Evolutionary conservation across 768 basidiomycete genomes (phyloP).

Genomic region (Lentinula boryana): DNA sequence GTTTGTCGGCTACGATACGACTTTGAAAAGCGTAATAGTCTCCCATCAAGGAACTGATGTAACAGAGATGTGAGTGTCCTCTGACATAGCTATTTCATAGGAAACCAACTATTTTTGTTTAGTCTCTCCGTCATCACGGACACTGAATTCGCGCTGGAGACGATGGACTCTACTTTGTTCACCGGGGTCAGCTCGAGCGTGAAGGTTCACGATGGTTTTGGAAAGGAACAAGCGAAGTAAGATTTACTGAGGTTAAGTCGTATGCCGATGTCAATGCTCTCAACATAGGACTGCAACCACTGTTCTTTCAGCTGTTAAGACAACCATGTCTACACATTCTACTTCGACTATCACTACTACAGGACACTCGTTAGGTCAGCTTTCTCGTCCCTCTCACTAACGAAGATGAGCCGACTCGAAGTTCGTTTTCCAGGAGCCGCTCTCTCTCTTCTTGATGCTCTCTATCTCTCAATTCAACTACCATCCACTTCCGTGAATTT

Average conservation of each 20-base stretch:
- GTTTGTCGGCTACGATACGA: conserved; percentile 49
- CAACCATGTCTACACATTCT: conserved; percentile 13
- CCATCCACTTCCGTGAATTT: conserved; percentile 28
- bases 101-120: neutral
- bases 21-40: conserved; percentile 25
- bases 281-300: conserved; percentile 19
- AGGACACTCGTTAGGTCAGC: conserved; percentile 33
- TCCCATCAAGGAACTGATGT: conserved; percentile 30
- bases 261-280: conserved; percentile 28
- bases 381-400: neutral
- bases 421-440: conserved; percentile 25
- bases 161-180: conserved; percentile 36
- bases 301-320: conserved; percentile 23
- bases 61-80: conserved; percentile 18
- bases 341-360: conserved; percentile 20
- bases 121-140: conserved; percentile 33
- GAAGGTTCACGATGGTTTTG: conserved; percentile 43
- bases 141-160: conserved; percentile 25
- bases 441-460: conserved; percentile 38
- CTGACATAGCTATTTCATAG: neutral
- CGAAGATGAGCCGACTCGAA: neutral
- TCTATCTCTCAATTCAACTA: conserved; percentile 49
- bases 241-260: conserved; percentile 25
- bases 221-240: conserved; percentile 35
- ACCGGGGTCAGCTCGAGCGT: conserved; percentile 39